These are phyloP conservation scores for Leptographium galeiforme DNA, from an alignment of 2,329 filamentous ascomycete genomes.

Conservation along the genomic window DNA sequence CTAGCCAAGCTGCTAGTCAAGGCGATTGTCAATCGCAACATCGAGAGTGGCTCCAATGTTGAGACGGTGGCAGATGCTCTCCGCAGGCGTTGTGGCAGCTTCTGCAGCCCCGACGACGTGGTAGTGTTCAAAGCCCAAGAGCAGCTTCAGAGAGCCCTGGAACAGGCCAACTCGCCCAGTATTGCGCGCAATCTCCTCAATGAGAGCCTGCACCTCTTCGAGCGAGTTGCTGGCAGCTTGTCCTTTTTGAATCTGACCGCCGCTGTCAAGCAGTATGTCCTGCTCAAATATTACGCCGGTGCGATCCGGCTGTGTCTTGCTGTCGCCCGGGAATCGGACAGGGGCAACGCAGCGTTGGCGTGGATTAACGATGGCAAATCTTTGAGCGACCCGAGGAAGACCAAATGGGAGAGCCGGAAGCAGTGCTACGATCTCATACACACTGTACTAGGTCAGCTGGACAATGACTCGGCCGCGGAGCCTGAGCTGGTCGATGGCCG, in stretches of 20 bases:
- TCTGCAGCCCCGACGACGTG: constrained; percentile 94
- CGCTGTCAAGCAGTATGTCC: constrained; percentile 66
- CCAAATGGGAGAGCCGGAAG: constrained; percentile 57
- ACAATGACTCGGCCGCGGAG: constrained; percentile 53
- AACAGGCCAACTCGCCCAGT: constrained; percentile 63
- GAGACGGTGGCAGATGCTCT: constrained; percentile 95
- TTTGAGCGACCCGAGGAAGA: constrained; percentile 52
- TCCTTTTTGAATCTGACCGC: constrained; percentile 66
- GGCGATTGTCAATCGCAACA: constrained; percentile 95
- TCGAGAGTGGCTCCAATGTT: constrained; percentile 90
- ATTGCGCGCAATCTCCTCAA: constrained; percentile 67
- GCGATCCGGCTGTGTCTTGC: constrained; percentile 77
- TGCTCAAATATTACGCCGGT: constrained; percentile 80
- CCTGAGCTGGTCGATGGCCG: constrained; percentile 68
- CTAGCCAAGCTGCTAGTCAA: constrained; percentile 92
- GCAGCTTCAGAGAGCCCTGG: constrained; percentile 75
- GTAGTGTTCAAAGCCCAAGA: constrained; percentile 98
- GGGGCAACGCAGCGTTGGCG: constrained; percentile 68
- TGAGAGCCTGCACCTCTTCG: constrained; percentile 78
- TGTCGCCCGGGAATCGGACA: constrained; percentile 74
- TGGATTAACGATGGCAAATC: constrained; percentile 82
- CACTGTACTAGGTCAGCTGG: constrained; percentile 63
- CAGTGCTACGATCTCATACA: constrained; percentile 82
- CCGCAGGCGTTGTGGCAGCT: constrained; percentile 81
- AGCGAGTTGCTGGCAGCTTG: constrained; percentile 74